These are phyloP conservation scores for Camellia sinensis DNA, from an alignment of 148 eudicot species.

Conservation along the genomic window DNA sequence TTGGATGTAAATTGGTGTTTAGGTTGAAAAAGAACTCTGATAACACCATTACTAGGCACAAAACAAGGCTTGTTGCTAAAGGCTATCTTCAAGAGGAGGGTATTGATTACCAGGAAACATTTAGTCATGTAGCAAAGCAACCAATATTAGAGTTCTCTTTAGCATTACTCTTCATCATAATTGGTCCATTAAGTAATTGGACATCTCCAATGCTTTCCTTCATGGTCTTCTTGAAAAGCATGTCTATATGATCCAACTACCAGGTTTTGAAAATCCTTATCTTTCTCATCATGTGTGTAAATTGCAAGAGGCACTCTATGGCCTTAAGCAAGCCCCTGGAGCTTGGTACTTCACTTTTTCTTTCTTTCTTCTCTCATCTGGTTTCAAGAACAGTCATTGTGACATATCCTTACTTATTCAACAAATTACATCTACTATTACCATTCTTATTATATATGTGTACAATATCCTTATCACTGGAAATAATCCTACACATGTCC, in stretches of 20 bases:
- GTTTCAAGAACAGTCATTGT: background rate
- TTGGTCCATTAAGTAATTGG: background rate
- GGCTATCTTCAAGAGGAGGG: background rate
- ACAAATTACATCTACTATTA: background rate
- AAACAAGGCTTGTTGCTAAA: background rate
- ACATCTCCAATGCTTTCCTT: background rate
- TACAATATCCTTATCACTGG: background rate
- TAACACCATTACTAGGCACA: background rate
- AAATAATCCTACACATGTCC: background rate
- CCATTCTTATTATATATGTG: no score
- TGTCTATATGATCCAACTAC: background rate
- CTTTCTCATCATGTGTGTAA: background rate
- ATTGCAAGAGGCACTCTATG: background rate
- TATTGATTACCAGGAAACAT: background rate
- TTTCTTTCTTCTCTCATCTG: background rate
- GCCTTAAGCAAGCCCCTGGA: background rate
- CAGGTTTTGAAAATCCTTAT: background rate
- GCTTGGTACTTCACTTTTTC: background rate
- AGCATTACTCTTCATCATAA: background rate
- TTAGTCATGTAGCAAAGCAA: background rate
- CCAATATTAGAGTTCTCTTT: background rate
- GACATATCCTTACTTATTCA: background rate
- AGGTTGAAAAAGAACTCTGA: background rate
- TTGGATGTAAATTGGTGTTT: background rate
- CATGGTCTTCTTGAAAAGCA: background rate